Percentiles rank a stretch among this genome's conserved stretches.
phyloP scores from a whole-genome alignment of 768 basidiomycete species.

The Pluteus cervinus region DNA sequence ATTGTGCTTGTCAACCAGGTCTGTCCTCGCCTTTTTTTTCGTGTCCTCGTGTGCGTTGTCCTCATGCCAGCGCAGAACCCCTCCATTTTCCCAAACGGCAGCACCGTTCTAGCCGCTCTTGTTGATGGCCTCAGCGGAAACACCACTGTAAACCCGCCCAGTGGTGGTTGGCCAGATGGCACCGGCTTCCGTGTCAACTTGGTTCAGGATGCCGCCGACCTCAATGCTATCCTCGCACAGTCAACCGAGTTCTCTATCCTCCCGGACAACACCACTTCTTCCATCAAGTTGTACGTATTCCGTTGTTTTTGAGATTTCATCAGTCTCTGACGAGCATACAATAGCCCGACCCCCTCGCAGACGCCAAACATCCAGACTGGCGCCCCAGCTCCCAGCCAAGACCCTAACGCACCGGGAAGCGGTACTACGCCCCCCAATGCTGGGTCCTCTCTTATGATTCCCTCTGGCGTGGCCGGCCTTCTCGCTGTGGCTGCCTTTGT shows the following conservation, averaged over 20 bases:
- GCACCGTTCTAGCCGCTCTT: conserved; percentile 48
- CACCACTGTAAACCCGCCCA: conserved; percentile 45
- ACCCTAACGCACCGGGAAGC: too few species aligned
- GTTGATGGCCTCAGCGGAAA: conserved; percentile 42
- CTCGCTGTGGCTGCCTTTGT: too few species aligned
- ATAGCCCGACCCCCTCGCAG: too few species aligned
- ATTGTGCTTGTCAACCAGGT: conserved; percentile 63
- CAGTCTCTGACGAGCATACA: too few species aligned
- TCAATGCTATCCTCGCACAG: conserved; percentile 62
- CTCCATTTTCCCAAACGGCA: conserved; percentile 20
- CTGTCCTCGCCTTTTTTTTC: conserved; percentile 9
- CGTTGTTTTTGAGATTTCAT: too few species aligned
- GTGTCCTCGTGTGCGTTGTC: conserved; percentile 2
- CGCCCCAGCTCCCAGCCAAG: too few species aligned
- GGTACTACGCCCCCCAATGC: too few species aligned
- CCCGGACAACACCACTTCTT: conserved; percentile 14
- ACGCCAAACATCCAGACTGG: too few species aligned
- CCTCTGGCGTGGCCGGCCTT: too few species aligned
- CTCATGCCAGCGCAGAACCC: conserved; percentile 24
- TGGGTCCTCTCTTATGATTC: too few species aligned
- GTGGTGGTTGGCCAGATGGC: conserved; percentile 62
- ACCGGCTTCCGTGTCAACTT: conserved; percentile 68
- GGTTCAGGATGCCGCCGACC: conserved; percentile 39
- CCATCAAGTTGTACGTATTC: too few species aligned
- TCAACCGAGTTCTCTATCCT: conserved; percentile 52